A percentile compares a stretch with the other conserved stretches of the same genome.
These are phyloP conservation scores for Diplodia scrobiculata DNA, from an alignment of 2,329 filamentous ascomycete genomes.

Conservation along the genomic window DNA sequence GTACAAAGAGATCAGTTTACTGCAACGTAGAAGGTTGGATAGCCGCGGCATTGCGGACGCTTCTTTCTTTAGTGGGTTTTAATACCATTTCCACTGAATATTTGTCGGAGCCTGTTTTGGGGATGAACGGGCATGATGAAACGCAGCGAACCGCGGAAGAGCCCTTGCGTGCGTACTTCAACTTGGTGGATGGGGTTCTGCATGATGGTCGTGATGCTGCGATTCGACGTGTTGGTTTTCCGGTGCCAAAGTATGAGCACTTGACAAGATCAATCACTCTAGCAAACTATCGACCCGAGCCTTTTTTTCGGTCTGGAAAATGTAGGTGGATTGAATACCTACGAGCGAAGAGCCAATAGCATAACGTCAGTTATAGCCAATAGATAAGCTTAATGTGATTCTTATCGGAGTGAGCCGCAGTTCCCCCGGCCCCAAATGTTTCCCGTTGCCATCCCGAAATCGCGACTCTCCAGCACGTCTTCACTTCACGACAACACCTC, in stretches of 20 bases:
- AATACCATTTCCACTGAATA: neutral
- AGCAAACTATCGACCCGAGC: neutral
- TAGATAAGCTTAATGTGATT: neutral
- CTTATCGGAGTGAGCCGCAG: neutral
- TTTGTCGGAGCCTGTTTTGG: neutral
- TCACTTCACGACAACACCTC: neutral
- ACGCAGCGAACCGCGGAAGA: too few species aligned
- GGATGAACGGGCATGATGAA: neutral
- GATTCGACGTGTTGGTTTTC: too few species aligned
- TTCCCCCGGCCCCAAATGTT: conserved; percentile 9
- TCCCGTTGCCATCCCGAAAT: neutral
- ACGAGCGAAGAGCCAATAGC: neutral
- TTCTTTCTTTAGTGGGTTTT: neutral
- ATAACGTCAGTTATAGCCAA: neutral
- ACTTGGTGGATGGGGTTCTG: too few species aligned
- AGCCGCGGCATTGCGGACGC: neutral
- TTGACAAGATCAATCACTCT: too few species aligned
- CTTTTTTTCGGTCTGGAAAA: neutral
- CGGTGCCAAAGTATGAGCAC: too few species aligned
- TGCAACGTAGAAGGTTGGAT: neutral
- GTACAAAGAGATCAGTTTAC: neutral
- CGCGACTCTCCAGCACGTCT: neutral
- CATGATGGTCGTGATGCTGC: too few species aligned
- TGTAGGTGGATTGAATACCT: neutral
- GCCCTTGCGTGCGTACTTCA: too few species aligned